Evolutionary conservation across 306 rosid genomes (phyloP).

Genomic region (Crataegus laevigata): DNA sequence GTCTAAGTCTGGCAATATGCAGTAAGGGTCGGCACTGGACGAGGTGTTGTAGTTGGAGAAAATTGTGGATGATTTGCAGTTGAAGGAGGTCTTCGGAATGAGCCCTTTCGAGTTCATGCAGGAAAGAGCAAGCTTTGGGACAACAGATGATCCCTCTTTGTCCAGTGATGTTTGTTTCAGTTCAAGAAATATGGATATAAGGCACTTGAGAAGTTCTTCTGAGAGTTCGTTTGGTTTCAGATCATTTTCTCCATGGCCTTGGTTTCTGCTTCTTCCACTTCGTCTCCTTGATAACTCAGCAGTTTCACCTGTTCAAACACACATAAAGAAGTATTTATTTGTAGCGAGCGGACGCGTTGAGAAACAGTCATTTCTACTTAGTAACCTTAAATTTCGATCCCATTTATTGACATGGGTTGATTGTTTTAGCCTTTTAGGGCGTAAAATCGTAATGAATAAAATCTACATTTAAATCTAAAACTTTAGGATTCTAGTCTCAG

Average conservation of each 20-base stretch:
- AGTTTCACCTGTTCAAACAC: conserved; percentile 31
- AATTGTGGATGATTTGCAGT: conserved; percentile 55
- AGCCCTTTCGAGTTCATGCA: conserved; percentile 66
- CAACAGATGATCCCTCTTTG: conserved; percentile 50
- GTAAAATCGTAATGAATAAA: too few relatives aligned
- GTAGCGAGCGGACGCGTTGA: too few relatives aligned
- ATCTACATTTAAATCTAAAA: too few relatives aligned
- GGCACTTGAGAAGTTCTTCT: conserved; percentile 64
- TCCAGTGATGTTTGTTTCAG: conserved; percentile 48
- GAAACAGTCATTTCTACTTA: too few relatives aligned
- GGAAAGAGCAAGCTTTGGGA: conserved; percentile 52
- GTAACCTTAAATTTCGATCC: too few relatives aligned
- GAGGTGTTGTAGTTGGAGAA: conserved; percentile 41
- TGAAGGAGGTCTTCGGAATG: conserved; percentile 49
- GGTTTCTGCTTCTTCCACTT: conserved; percentile 32
- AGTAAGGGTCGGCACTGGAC: conserved; percentile 52
- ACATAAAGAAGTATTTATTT: neutral
- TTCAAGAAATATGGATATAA: conserved; percentile 63
- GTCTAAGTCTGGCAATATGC: conserved; percentile 52
- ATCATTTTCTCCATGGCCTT: conserved; percentile 7
- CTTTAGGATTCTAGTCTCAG: too few relatives aligned
- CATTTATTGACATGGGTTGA: too few relatives aligned
- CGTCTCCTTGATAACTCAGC: conserved; percentile 46
- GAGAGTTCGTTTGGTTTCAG: conserved; percentile 76
- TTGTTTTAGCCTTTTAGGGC: too few relatives aligned